phyloP scores from a whole-genome alignment of 768 basidiomycete species.

The Harrya chromipes region DNA sequence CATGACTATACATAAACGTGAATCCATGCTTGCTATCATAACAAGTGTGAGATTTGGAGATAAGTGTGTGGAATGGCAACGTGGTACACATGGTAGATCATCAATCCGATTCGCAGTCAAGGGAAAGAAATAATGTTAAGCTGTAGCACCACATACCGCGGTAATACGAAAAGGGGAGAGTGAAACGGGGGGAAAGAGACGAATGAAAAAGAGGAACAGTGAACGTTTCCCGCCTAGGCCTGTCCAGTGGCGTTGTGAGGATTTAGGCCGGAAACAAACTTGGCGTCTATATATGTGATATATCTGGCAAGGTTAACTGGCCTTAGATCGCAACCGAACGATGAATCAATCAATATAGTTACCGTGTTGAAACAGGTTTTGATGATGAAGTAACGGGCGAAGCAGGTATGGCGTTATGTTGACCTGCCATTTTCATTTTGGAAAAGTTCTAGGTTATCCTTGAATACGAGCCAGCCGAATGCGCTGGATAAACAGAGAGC shows the following conservation, averaged over 20 bases:
- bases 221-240: neutral
- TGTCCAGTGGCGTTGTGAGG: neutral
- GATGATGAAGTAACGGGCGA: neutral
- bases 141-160: too few species aligned
- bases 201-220: constrained; percentile 12
- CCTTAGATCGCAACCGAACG: too few species aligned
- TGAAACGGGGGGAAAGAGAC: too few species aligned
- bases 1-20: constrained; percentile 19
- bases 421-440: neutral
- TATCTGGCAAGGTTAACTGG: too few species aligned
- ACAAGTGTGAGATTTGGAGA: neutral
- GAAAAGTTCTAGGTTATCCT: constrained; percentile 7
- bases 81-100: neutral
- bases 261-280: neutral
- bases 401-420: neutral
- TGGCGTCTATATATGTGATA: too few species aligned
- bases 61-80: too few species aligned
- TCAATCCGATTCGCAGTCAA: neutral
- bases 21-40: neutral
- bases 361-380: constrained; percentile 10
- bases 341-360: too few species aligned
- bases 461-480: constrained; percentile 21
- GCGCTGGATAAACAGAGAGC: constrained; percentile 20
- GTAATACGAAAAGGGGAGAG: too few species aligned
- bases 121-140: constrained; percentile 24